Evolutionary conservation across 2,329 filamentous ascomycete genomes (phyloP).

Genomic region (Hypomyces perniciosus): DNA sequence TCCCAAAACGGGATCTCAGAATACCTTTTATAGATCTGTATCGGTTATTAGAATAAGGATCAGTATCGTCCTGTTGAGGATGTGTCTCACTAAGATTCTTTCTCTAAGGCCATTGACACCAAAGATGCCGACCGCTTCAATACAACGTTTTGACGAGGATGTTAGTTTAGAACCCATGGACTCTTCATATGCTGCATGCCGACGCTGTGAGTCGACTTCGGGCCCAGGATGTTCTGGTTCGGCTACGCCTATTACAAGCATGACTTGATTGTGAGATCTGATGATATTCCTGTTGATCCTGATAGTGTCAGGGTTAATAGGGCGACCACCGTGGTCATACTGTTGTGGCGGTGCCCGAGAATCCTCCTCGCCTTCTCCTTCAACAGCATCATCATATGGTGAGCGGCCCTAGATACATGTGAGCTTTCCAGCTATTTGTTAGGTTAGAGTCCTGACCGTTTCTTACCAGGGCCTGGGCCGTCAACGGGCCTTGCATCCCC

Average conservation of each 20-base stretch:
- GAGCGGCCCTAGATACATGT: conserved; percentile 44
- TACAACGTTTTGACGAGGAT: conserved; percentile 27
- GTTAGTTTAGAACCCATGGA: conserved; percentile 36
- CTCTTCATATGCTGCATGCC: conserved; percentile 44
- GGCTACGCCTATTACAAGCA: conserved; percentile 57
- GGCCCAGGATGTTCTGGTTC: conserved; percentile 47
- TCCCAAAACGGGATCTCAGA: conserved; percentile 44
- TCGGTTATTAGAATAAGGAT: conserved; percentile 6
- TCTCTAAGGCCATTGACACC: conserved; percentile 48
- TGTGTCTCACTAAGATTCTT: conserved; percentile 42
- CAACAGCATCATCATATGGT: conserved; percentile 52
- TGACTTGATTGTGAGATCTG: conserved; percentile 57
- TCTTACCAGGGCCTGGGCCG: conserved; percentile 50
- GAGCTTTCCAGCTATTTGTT: neutral
- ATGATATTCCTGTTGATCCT: conserved; percentile 52
- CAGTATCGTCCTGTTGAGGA: neutral
- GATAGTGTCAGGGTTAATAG: conserved; percentile 49
- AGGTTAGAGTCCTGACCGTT: neutral
- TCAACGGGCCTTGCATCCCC: conserved; percentile 51
- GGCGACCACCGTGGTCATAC: conserved; percentile 51
- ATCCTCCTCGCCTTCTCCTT: conserved; percentile 41
- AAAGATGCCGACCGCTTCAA: conserved; percentile 42
- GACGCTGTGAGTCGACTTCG: conserved; percentile 35
- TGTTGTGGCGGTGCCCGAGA: conserved; percentile 38
- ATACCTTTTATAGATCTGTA: conserved; percentile 46